Conservation (phyloP, 2,329 filamentous ascomycete genomes). For the Chalaropsis ovoidea region DNA sequence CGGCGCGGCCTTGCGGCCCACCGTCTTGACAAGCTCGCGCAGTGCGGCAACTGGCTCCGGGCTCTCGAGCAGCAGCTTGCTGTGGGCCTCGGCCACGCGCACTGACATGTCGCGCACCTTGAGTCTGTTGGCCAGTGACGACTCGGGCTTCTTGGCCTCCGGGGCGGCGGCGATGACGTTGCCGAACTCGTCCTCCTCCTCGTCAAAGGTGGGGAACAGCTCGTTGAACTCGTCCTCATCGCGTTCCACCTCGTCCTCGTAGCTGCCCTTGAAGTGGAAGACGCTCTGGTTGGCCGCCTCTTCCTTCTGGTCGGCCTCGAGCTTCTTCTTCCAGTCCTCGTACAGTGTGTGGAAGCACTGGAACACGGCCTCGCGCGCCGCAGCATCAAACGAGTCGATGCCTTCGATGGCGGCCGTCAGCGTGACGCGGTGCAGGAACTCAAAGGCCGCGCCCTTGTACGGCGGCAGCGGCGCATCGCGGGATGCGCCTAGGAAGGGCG, state of each 20-base stretch:
- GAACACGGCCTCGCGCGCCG: conserved; percentile 43
- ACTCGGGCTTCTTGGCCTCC: conserved; percentile 21
- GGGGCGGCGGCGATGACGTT: neutral
- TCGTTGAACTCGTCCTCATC: conserved; percentile 65
- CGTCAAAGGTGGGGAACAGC: conserved; percentile 70
- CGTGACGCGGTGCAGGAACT: conserved; percentile 43
- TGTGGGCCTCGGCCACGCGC: conserved; percentile 52
- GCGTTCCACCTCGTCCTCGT: conserved; percentile 64
- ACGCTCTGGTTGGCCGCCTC: conserved; percentile 64
- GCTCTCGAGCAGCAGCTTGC: conserved; percentile 40
- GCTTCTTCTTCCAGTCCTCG: conserved; percentile 65
- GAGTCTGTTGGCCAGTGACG: conserved; percentile 31
- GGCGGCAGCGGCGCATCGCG: conserved; percentile 27
- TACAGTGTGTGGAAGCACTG: conserved; percentile 64
- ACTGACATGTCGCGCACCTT: conserved; percentile 48
- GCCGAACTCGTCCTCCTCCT: conserved; percentile 33
- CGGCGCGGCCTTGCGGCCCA: conserved; percentile 35
- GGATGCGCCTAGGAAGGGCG: conserved; percentile 48
- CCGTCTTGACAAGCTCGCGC: conserved; percentile 37
- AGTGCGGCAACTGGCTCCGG: conserved; percentile 37
- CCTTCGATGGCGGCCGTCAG: conserved; percentile 40
- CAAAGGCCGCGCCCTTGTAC: conserved; percentile 33
- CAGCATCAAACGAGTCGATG: conserved; percentile 28
- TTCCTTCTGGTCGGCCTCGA: conserved; percentile 65
- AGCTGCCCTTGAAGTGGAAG: conserved; percentile 72